phyloP scores from a whole-genome alignment of 2,329 filamentous ascomycete genomes.

The Lojkania enalia region DNA sequence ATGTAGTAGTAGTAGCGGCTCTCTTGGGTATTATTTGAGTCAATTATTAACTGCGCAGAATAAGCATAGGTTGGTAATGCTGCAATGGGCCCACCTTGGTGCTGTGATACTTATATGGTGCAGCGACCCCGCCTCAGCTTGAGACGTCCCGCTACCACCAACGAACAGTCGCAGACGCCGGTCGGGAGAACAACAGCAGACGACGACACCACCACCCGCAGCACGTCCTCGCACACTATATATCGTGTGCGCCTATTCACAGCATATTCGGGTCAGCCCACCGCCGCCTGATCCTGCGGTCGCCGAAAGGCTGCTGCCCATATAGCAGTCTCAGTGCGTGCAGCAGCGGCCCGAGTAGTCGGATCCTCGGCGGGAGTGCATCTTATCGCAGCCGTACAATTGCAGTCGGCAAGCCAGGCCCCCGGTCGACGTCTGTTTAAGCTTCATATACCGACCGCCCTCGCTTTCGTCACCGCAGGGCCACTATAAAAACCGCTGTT shows the following conservation, averaged over 20 bases:
- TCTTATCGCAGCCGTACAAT: conserved; percentile 41
- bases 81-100: conserved; percentile 29
- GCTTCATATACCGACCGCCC: neutral
- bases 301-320: conserved; percentile 15
- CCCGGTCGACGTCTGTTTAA: conserved; percentile 13
- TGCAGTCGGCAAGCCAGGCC: too few species aligned
- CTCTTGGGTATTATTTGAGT: conserved; percentile 16
- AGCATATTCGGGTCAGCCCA: neutral
- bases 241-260: neutral
- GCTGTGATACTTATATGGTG: conserved; percentile 36
- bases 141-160: conserved; percentile 1
- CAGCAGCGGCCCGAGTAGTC: conserved; percentile 23
- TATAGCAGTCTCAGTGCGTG: conserved; percentile 1
- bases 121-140: conserved; percentile 35
- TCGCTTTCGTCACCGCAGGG: conserved; percentile 11
- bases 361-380: conserved; percentile 32
- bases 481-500: conserved; percentile 7
- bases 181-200: neutral
- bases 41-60: conserved; percentile 25
- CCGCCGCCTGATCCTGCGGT: neutral
- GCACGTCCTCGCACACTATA: neutral
- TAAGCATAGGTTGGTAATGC: conserved; percentile 29
- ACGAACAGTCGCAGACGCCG: neutral
- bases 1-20: neutral
- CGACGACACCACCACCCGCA: neutral